Percentiles rank a stretch among this genome's conserved stretches.
Conservation (phyloP, 2,329 filamentous ascomycete genomes). For the Ophiostoma perfectum region DNA sequence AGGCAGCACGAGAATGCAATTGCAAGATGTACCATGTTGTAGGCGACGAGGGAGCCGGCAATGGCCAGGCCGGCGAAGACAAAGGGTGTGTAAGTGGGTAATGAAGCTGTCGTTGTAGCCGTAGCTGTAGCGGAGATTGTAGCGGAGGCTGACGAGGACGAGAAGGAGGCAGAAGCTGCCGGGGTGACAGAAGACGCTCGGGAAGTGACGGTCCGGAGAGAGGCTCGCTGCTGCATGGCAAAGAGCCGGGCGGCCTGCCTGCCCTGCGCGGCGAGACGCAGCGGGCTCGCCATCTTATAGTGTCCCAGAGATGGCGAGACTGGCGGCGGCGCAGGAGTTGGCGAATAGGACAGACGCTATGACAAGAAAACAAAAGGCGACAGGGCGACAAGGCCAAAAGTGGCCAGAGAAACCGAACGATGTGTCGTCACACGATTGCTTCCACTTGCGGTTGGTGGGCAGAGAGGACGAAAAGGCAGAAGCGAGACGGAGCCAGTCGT, state of each 20-base stretch:
- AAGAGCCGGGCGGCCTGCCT: slow-evolving; percentile 19
- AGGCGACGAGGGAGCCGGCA: slow-evolving; percentile 45
- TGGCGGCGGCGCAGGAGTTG: slow-evolving; percentile 20
- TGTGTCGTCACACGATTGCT: slow-evolving; percentile 23
- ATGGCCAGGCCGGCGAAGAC: slow-evolving; percentile 21
- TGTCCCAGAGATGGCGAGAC: neutral
- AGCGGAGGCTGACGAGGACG: neutral
- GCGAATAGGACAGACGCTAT: neutral
- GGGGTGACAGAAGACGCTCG: neutral
- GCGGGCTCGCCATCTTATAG: slow-evolving; percentile 15
- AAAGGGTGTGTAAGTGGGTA: neutral
- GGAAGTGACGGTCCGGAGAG: neutral
- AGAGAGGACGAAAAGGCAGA: neutral
- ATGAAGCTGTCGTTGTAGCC: neutral
- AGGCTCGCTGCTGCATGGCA: slow-evolving; percentile 3
- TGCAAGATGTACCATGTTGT: slow-evolving; percentile 48
- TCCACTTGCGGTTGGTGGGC: slow-evolving; percentile 18
- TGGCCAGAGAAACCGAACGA: slow-evolving; percentile 27
- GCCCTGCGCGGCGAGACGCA: slow-evolving; percentile 28
- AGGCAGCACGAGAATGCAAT: too few species aligned
- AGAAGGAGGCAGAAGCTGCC: neutral
- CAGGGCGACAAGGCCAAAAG: slow-evolving; percentile 1
- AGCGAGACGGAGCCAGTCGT: neutral
- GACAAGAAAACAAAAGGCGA: slow-evolving; percentile 3
- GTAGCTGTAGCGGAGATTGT: slow-evolving; percentile 13